A percentile compares a stretch with the other conserved stretches of the same genome.
Conservation (phyloP, 371 early-diverging fungal genomes). For the Rhizopus sp. region DNA sequence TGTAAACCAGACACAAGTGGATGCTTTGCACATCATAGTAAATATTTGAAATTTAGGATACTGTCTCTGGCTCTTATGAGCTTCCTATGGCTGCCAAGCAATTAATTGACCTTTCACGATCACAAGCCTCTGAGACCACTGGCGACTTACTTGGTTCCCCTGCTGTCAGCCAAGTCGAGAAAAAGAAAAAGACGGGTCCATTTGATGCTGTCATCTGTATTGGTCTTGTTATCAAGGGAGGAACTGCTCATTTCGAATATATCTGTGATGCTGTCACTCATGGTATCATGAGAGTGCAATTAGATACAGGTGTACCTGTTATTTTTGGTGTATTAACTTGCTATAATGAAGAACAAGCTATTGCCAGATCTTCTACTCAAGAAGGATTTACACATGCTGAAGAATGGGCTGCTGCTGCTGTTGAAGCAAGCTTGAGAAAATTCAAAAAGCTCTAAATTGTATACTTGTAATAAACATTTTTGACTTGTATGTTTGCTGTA, state of each 20-base stretch:
- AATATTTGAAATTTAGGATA: slow-evolving; percentile 35
- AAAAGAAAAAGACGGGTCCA: slow-evolving; percentile 50
- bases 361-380: slow-evolving; percentile 75
- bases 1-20: slow-evolving; percentile 24
- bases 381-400: slow-evolving; percentile 91
- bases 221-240: slow-evolving; percentile 96
- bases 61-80: slow-evolving; percentile 94
- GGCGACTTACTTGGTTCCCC: slow-evolving; percentile 58
- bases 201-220: slow-evolving; percentile 93
- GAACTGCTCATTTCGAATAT: slow-evolving; percentile 98
- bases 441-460: slow-evolving; percentile 42
- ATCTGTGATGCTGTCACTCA: slow-evolving; percentile 90
- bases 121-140: slow-evolving; percentile 57
- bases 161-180: slow-evolving; percentile 15
- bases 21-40: neutral
- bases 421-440: slow-evolving; percentile 86
- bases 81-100: slow-evolving; percentile 89
- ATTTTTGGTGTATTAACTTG: slow-evolving; percentile 97
- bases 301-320: slow-evolving; percentile 87
- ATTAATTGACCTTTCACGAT: slow-evolving; percentile 69
- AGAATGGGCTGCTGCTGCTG: slow-evolving; percentile 97
- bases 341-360: slow-evolving; percentile 90
- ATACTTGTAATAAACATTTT: neutral
- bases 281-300: slow-evolving; percentile 90
- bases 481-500: no score